Evolutionary conservation across 2,329 filamentous ascomycete species (phyloP).

Genomic region (Aspergillus sp.): DNA sequence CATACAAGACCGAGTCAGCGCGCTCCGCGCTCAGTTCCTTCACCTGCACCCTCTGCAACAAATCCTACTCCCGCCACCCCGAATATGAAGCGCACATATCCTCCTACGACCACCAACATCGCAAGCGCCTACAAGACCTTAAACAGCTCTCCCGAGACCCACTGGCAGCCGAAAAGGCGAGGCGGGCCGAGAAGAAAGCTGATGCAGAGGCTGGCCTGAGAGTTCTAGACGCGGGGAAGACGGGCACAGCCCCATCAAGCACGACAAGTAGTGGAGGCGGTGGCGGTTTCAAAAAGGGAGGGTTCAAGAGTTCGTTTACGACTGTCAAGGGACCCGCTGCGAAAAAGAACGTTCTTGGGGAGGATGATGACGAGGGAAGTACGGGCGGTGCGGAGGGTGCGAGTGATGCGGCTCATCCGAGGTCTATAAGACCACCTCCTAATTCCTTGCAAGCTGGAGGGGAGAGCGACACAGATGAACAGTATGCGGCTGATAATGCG

Average conservation of each 20-base stretch:
- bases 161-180: conserved; percentile 48
- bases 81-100: conserved; percentile 94
- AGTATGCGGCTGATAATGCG: conserved; percentile 53
- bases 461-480: conserved; percentile 73
- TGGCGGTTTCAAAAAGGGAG: conserved; percentile 73
- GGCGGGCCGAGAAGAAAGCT: conserved; percentile 47
- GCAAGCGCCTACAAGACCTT: conserved; percentile 63
- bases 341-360: conserved; percentile 49
- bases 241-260: conserved; percentile 19
- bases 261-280: conserved; percentile 29
- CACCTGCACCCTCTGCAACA: conserved; percentile 85
- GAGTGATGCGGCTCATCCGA: conserved; percentile 12
- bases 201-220: conserved; percentile 47
- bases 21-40: conserved; percentile 79
- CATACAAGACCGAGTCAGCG: conserved; percentile 62
- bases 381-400: conserved; percentile 23
- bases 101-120: conserved; percentile 95
- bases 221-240: conserved; percentile 40
- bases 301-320: conserved; percentile 78
- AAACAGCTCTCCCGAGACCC: conserved; percentile 52
- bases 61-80: conserved; percentile 93
- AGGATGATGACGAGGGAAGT: conserved; percentile 45
- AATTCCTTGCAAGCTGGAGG: conserved; percentile 50
- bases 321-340: conserved; percentile 50
- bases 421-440: conserved; percentile 9